phyloP scores from a whole-genome alignment of 441 rosid genomes.

The Theobroma grandiflorum region DNA sequence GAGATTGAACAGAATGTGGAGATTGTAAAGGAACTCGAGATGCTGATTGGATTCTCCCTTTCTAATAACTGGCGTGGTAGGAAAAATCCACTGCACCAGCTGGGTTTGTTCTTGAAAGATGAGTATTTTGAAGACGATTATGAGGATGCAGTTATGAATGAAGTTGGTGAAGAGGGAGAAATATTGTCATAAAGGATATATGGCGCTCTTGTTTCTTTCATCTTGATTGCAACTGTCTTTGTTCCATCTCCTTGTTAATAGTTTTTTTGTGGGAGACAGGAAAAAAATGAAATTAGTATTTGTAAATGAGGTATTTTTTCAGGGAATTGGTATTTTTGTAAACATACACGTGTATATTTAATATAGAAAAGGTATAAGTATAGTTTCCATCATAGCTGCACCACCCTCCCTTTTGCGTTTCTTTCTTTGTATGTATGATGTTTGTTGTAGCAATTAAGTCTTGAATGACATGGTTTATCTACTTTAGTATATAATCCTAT shows the following conservation, averaged over 20 bases:
- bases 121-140: slow-evolving; percentile 43
- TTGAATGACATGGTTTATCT: too few species aligned
- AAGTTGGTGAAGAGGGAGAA: slow-evolving; percentile 57
- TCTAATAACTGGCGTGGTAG: slow-evolving; percentile 27
- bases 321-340: slow-evolving; percentile 10
- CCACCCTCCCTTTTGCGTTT: not conserved
- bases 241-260: slow-evolving; percentile 4
- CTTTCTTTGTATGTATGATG: too few species aligned
- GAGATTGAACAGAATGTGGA: slow-evolving; percentile 60
- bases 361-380: not conserved
- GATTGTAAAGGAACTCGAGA: slow-evolving; percentile 62
- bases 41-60: slow-evolving; percentile 52
- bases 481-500: too few species aligned
- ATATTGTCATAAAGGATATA: slow-evolving; percentile 30
- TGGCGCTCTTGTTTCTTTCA: not conserved
- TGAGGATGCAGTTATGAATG: slow-evolving; percentile 42
- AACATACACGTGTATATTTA: not conserved
- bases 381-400: not conserved
- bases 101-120: slow-evolving; percentile 54
- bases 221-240: not conserved
- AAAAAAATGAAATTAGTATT: not conserved
- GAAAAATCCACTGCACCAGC: slow-evolving; percentile 45
- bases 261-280: not conserved
- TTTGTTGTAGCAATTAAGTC: too few species aligned
- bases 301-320: slow-evolving; percentile 18